Base-by-base conservation (phyloP, 345 rosid genomes). In the Zanthoxylum bungeanum region DNA sequence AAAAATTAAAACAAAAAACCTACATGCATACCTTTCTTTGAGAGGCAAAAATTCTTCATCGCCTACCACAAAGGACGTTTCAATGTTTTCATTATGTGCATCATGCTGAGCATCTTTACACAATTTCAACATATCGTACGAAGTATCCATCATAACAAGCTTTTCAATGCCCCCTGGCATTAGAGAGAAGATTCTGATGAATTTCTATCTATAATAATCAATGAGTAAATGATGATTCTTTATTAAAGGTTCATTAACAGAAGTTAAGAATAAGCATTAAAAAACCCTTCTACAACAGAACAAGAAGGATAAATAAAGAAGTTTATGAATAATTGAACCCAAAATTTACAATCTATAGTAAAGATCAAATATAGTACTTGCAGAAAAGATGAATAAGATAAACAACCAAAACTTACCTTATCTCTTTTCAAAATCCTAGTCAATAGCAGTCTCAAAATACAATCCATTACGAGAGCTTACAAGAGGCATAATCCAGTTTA, bases 21-120 rank as follows among this genome's bases (percentile, higher is more conserved):
- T 50, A 60, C 22, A 53, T 21, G 53, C 50, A 50, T 53, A 95
- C 99, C 94, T 89, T 85, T 95, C 92, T 79, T 89, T 83, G 40
- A 95, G 33, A 27, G 98, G 98, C 68, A 95, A 81, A 80, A 85
- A 91, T 84, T 95, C 99, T 79, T 95, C 98, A 71, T 95, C 99
- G 51, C 89, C 98, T 49, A 89, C 97, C 57, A 92, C 75, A 77
- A 81, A 93, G 21, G 86, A 86, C 25, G 84, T 88, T 64, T 91
- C 89, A 1, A 92, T 79, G 52, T 79, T 74, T 51, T 73, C 81
- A 77, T 76, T 64, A 14, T 19, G 30, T 31, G 75, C 68, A 80
- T 72, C 76, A n/a, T 72, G 75, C 44, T 76, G 79, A 62, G 83
- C 76, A 72, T 79, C 84, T 83, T 82, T 79, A 67, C 98, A 95